phyloP scores from a whole-genome alignment of 495 filamentous ascomycete genomes.

The Xylaria flabelliformis region DNA sequence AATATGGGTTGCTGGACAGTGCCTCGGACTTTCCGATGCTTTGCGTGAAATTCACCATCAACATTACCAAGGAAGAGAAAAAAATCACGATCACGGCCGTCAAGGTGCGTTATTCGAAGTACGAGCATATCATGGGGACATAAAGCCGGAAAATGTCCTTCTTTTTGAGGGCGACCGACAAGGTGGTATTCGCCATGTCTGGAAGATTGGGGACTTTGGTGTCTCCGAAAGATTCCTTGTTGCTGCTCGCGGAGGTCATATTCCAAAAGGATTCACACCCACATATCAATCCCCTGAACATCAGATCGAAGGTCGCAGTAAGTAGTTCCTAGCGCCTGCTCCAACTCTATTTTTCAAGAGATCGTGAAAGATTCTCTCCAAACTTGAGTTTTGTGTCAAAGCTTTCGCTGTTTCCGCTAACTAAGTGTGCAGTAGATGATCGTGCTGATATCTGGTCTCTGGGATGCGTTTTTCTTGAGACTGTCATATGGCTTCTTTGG shows the following conservation, averaged over 20 bases:
- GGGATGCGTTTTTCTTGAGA: slow-evolving; percentile 9
- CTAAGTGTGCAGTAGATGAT: neutral
- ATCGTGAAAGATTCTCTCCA: neutral
- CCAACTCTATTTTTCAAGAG: neutral
- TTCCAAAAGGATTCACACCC: slow-evolving; percentile 10
- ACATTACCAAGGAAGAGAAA: neutral
- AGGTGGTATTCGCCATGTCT: neutral
- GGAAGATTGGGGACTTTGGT: slow-evolving; percentile 15
- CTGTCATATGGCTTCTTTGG: neutral
- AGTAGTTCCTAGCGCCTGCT: neutral
- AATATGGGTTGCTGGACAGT: slow-evolving; percentile 2
- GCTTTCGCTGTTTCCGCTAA: neutral
- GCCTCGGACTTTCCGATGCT: neutral
- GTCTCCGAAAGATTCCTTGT: slow-evolving; percentile 4
- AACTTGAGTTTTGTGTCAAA: no score
- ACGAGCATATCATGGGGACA: neutral
- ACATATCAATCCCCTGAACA: slow-evolving; percentile 6
- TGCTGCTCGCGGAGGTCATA: neutral
- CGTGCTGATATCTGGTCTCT: slow-evolving; percentile 7
- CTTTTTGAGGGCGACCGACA: slow-evolving; percentile 8
- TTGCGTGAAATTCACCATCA: neutral
- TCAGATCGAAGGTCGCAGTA: slow-evolving; percentile 9
- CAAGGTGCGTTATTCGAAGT: no score
- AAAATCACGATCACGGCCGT: neutral
- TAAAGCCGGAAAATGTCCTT: slow-evolving; percentile 1